phyloP scores from a whole-genome alignment of 176 grass and related monocot genomes.

The bread wheat (Triticum aestivum) region IWGSC_CS_RefSeq_v2.1 NC_057804.1:500032999-500033498 shows the following conservation, averaged over 20 bases:
- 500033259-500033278: constrained; percentile 25
- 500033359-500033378: constrained; percentile 47
- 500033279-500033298: constrained; percentile 41
- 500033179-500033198: constrained; percentile 64
- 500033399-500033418: constrained; percentile 47
- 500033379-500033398: constrained; percentile 63
- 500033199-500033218: constrained; percentile 37
- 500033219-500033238: constrained; percentile 34
- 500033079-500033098: constrained; percentile 59
- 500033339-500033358: constrained; percentile 61
- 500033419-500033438: constrained; percentile 61
- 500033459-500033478: constrained; percentile 55
- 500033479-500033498: constrained; percentile 40
- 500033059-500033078: constrained; percentile 35
- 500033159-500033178: constrained; percentile 33
- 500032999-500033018: constrained; percentile 55
- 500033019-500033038: constrained; percentile 46
- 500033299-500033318: constrained; percentile 35
- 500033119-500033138: constrained; percentile 69
- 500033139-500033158: not conserved
- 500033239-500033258: constrained; percentile 46
- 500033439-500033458: constrained; percentile 57
- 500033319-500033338: constrained; percentile 38
- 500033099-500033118: constrained; percentile 70
- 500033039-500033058: constrained; percentile 50